Evolutionary conservation across 2,329 filamentous ascomycete species (phyloP), one percentile per base, ranked within the genome.

Genomic region (Aspergillus floridensis): DNA sequence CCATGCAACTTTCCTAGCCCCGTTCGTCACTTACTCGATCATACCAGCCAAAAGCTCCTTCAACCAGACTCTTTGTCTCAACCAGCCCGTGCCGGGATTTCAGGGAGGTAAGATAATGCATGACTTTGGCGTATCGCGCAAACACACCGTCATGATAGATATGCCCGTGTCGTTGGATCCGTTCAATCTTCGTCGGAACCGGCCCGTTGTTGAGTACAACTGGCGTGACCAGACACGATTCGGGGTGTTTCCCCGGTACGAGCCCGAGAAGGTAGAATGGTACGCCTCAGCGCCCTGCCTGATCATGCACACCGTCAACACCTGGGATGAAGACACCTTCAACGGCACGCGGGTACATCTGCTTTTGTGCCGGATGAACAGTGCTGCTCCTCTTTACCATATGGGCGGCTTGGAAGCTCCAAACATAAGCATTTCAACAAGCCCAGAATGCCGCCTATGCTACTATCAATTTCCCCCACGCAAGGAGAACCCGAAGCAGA

Each of bases 221-320:
- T 76, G 83, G 0, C 74, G 78, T 2, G 81, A 80, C 11, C 77
- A 76, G 1, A 84, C 88, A 1, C 81, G 88, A 3, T 90, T 89
- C 63, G 88, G 88, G 0, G 78, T 90, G 1, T 90, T 91, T 62
- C 87, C 87, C 11, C 80, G 88, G 3, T 81, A 84, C 56, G 68
- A 80, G 12, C 87, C 88, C 1, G 70, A 82, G 1, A 74, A 77
- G 1, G 80, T 89, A 2, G 80, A 80, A 10, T 91, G 88, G 87
- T 90, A 88, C 61, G 83, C 88, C 72, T 89, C 87, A 0, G 82
- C 82, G 11, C 80, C 86, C 5, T 90, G 86, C 66, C 86, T 86
- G 65, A 88, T 91, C 49, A 89, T 90, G 62, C 88, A 91, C 66
- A 89, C 87, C 0, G 88, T 86, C 0, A 90, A 89, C 64, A 84